A percentile compares a stretch with the other conserved stretches of the same genome.
Evolutionary conservation across 257 asterid species (phyloP).

Genomic region (Ilex aquifolium): DNA sequence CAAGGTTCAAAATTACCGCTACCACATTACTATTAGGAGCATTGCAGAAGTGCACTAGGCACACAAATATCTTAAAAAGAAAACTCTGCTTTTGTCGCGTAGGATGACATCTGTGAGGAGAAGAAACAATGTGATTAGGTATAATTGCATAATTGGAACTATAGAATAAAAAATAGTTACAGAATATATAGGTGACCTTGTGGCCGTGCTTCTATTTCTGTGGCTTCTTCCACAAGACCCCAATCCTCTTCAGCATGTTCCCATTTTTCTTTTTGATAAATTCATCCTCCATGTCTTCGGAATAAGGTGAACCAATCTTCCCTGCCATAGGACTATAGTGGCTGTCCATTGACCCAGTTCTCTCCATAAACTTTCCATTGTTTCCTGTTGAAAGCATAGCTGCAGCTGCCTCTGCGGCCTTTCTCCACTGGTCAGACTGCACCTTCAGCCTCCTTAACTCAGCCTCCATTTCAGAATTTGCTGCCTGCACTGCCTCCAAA

Average conservation of each 20-base stretch:
- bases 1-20: too few species aligned
- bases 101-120: too few species aligned
- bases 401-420: conserved; percentile 96
- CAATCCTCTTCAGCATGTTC: conserved; percentile 68
- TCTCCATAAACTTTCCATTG: conserved; percentile 62
- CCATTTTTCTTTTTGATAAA: conserved; percentile 71
- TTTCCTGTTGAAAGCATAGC: conserved; percentile 73
- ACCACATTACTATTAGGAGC: too few species aligned
- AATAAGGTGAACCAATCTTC: conserved; percentile 49
- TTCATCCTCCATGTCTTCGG: conserved; percentile 67
- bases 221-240: conserved; percentile 85
- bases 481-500: conserved; percentile 60
- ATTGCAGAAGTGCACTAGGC: too few species aligned
- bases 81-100: too few species aligned
- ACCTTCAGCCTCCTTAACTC: conserved; percentile 74
- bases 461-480: conserved; percentile 69
- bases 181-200: not conserved
- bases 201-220: conserved; percentile 35
- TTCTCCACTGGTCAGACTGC: conserved; percentile 98
- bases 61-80: too few species aligned
- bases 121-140: too few species aligned
- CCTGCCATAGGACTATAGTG: conserved; percentile 50
- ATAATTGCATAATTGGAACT: too few species aligned
- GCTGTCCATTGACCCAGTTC: conserved; percentile 77
- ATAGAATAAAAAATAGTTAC: not conserved